Conservation (phyloP, 2,329 filamentous ascomycete species). For the Cucurbitaria berberidis region DNA sequence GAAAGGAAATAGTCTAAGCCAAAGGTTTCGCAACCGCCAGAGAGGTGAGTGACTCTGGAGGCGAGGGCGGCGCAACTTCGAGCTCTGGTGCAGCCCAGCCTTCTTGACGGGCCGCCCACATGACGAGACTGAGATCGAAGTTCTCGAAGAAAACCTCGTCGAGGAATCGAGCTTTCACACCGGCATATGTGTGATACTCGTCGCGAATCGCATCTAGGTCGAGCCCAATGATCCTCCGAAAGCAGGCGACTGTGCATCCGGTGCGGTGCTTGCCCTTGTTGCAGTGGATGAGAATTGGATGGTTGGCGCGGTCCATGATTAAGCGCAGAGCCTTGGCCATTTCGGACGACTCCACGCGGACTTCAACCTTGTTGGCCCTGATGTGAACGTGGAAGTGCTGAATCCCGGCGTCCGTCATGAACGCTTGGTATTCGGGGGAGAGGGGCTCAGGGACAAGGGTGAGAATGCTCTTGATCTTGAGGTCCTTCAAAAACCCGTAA, state of each 20-base stretch:
- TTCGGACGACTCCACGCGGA: slow-evolving; percentile 49
- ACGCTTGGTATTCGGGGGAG: slow-evolving; percentile 59
- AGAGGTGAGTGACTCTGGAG: slow-evolving; percentile 26
- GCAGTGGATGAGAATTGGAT: slow-evolving; percentile 87
- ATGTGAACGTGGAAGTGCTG: slow-evolving; percentile 77
- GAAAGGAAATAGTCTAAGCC: slow-evolving; percentile 11
- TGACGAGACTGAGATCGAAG: slow-evolving; percentile 52
- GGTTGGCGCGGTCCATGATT: slow-evolving; percentile 73
- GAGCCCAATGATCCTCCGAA: slow-evolving; percentile 74
- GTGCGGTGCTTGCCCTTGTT: slow-evolving; percentile 95
- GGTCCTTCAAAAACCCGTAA: slow-evolving; percentile 69
- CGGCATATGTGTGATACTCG: slow-evolving; percentile 73
- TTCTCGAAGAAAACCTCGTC: slow-evolving; percentile 55
- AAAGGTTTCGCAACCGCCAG: slow-evolving; percentile 15
- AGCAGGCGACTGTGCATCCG: slow-evolving; percentile 82
- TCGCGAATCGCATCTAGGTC: slow-evolving; percentile 65
- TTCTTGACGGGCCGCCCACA: slow-evolving; percentile 47
- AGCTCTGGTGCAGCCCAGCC: slow-evolving; percentile 31
- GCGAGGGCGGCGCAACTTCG: slow-evolving; percentile 28
- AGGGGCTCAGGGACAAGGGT: slow-evolving; percentile 59
- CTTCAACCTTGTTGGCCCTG: slow-evolving; percentile 81
- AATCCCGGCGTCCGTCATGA: slow-evolving; percentile 71
- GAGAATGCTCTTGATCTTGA: slow-evolving; percentile 81
- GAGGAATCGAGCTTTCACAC: slow-evolving; percentile 56
- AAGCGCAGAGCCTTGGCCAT: slow-evolving; percentile 75